Evolutionary conservation across 1,284 basidiomycete species (phyloP), one percentile per base, ranked within the genome.

Genomic region (Cutaneotrichosporon sp.): DNA sequence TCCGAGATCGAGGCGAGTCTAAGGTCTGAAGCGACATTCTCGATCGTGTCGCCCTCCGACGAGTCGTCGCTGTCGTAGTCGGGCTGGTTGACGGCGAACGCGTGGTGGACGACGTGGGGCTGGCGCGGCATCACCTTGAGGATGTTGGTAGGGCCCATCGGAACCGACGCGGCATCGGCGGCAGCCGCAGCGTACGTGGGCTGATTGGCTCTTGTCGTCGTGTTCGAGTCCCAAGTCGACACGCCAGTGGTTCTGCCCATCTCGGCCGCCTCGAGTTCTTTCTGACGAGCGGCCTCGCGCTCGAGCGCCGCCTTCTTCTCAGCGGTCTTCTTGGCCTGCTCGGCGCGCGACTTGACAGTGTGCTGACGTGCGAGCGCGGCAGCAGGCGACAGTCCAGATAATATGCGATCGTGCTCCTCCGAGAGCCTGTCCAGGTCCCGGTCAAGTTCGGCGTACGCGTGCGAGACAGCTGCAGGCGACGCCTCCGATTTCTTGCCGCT

Each of bases 351-450:
- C 36, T 75, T 69, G 10, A 82, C 74, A 22, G 92, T 91, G 78
- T 97, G 94, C 77, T 94, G 91, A 52, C 92, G 81, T 0, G 92
- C 93, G 14, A 97, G 86, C 74, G 91, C 90, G 0, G 95, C 96
- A 32, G 96, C 95, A 4, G 95, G 95, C 69, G 90, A 92, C 61
- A 98, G 84, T 10, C 92, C 93, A 55, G 85, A 86, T 77, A 91
- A 81, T 58, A 86, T 86, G 2, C 84, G 80, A 55, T 80, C 77
- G 81, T 85, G 70, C 30, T 73, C 64, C 50, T 68, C 69, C 53
- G 56, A 76, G 75, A 86, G 85, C 49, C 84, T 84, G 71, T 96
- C 93, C 67, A 91, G 82, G 81, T 97, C 93, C 51, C 84, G 84
- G 71, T 96, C 93, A 67, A 91, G 82, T 81, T 97, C 93, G 8